Evolutionary conservation across 352 stramenopile genomes (phyloP), one percentile per base, ranked within the genome.

Genomic region (Lagenidium giganteum): DNA sequence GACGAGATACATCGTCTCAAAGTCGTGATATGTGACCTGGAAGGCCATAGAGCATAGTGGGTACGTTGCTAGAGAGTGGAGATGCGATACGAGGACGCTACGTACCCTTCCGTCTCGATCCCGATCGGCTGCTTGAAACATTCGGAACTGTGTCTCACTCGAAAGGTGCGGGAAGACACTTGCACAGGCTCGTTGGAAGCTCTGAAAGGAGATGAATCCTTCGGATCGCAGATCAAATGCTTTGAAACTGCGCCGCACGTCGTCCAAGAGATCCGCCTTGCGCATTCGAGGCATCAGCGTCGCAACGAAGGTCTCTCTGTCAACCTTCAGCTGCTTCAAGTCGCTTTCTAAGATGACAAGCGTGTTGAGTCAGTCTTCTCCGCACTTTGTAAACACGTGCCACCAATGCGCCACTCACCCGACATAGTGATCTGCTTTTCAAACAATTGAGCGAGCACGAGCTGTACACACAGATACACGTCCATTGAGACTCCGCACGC

Each of bases 361-460:
- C 14, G 22, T 43, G 17, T 26, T n/a, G n/a, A n/a, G n/a, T n/a
- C n/a, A n/a, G n/a, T n/a, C n/a, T n/a, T n/a, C n/a, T n/a, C n/a
- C n/a, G n/a, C n/a, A n/a, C n/a, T n/a, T n/a, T n/a, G n/a, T n/a
- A n/a, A n/a, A n/a, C n/a, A n/a, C n/a, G n/a, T n/a, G n/a, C n/a
- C n/a, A n/a, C n/a, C n/a, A n/a, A n/a, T n/a, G n/a, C n/a, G n/a
- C n/a, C n/a, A n/a, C n/a, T n/a, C n/a, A n/a, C n/a, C n/a, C n/a
- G n/a, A n/a, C n/a, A n/a, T n/a, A n/a, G n/a, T n/a, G n/a, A n/a
- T n/a, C n/a, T n/a, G n/a, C n/a, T n/a, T n/a, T n/a, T n/a, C n/a
- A n/a, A 88, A 88, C 42, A 88, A 64, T 42, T 88, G 70, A 13
- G 58, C 47, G n/a, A 88, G 45, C 35, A 84, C 40, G 24, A 88